Evolutionary conservation across 352 stramenopile genomes (phyloP).

Genomic region (Thraustochytrium striatum): DNA sequence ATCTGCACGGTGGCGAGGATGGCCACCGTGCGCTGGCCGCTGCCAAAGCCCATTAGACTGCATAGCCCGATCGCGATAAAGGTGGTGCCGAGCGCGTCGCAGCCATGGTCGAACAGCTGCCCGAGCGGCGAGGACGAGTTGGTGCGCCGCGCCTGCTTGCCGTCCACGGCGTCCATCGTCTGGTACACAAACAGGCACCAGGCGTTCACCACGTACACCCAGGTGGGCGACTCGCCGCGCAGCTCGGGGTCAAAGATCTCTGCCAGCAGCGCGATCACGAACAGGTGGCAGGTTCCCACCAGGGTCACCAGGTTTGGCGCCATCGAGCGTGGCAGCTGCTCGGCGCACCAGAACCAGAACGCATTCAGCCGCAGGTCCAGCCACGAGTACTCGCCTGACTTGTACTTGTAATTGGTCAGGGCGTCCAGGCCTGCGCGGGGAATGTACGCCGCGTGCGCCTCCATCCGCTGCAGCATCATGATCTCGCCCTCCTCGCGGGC

Average conservation of each 20-base stretch:
- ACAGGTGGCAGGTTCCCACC: slow-evolving; percentile 69
- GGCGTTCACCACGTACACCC: slow-evolving; percentile 46
- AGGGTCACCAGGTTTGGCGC: slow-evolving; percentile 81
- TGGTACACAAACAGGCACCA: slow-evolving; percentile 48
- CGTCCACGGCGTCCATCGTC: slow-evolving; percentile 93
- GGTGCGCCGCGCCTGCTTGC: slow-evolving; percentile 94
- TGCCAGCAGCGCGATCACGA: slow-evolving; percentile 70
- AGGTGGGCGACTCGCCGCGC: slow-evolving; percentile 17
- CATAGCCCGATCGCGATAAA: slow-evolving; percentile 42
- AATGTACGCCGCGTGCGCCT: slow-evolving; percentile 1
- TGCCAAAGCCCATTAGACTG: slow-evolving; percentile 46
- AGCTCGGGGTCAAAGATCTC: slow-evolving; percentile 55
- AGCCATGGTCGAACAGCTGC: slow-evolving; percentile 95
- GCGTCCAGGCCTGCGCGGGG: slow-evolving; percentile 25
- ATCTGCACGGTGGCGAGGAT: slow-evolving; percentile 47
- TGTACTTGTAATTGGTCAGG: slow-evolving; percentile 46
- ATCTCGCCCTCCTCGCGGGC: not conserved
- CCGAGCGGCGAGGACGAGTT: slow-evolving; percentile 86
- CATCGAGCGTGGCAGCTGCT: slow-evolving; percentile 75
- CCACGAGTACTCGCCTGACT: slow-evolving; percentile 68
- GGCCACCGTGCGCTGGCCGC: not conserved
- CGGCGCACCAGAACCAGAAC: slow-evolving; percentile 71
- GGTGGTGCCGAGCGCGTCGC: slow-evolving; percentile 46
- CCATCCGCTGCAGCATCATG: not conserved
- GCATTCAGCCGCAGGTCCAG: slow-evolving; percentile 75